Evolutionary conservation across 1,284 basidiomycete genomes (phyloP), one percentile per base, ranked within the genome.

Genomic region (Leucoagaricus sp.): DNA sequence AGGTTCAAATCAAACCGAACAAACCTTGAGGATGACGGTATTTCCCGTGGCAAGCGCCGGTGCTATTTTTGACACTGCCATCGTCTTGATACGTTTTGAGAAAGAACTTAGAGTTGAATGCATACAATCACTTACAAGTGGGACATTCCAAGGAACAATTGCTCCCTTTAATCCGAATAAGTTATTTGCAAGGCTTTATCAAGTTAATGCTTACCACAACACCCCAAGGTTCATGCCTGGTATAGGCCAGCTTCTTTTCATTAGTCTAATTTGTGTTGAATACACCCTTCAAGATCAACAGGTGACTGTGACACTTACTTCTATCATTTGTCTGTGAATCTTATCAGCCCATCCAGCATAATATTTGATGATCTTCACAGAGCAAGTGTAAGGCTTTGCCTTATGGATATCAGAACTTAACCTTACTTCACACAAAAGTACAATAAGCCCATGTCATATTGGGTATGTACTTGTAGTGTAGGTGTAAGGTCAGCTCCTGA

Each of bases 141-240:
- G 67, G 68, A 65, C 71, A 67, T 75, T 79, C 82, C 88, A 90
- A 17, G 87, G 87, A 60, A 91, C 89, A 69, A 93, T 92, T 75
- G 90, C 88, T 49, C 87, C 84, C 65, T 70, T 31, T 2, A 12
- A 41, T 10, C 4, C 13, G 3, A 55, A 17, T 23, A 7, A 44
- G 3, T 19, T 3, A 17, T 15, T 36, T 25, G 19, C 26, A 26
- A 15, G 9, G 33, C n/a, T 76, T 8, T 53, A 8, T 34, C 23
- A 5, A 8, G 15, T 9, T 33, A n/a, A 21, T 44, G 67, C 69
- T 23, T 58, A 72, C 72, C 21, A 84, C 82, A 58, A 96, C 93
- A 64, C 94, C 94, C 64, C 93, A 87, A n/a, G 94, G 93, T 74
- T 96, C 94, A 69, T 93, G 91, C 29, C 85, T 80, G 19, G 91